Conservation (phyloP, 2,329 filamentous ascomycete species). For the Penicillium brasilianum region DNA sequence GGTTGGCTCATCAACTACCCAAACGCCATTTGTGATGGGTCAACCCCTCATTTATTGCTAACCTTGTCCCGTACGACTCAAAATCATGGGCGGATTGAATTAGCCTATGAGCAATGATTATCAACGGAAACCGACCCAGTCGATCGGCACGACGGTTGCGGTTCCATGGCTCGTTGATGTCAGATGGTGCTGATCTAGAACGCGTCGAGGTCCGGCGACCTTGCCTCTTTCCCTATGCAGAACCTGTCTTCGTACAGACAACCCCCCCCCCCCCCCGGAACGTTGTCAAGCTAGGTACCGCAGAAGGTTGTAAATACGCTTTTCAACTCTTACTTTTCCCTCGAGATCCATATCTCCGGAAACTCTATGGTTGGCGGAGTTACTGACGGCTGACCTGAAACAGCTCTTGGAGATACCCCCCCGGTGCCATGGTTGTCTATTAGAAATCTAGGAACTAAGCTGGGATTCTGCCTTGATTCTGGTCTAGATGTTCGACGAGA, state of each 20-base stretch:
- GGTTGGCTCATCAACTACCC: neutral
- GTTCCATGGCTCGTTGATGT: constrained; percentile 20
- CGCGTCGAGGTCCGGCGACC: neutral
- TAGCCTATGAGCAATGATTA: neutral
- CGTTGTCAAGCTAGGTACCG: too few relatives aligned
- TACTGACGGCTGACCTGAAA: neutral
- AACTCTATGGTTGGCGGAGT: neutral
- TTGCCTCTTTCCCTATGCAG: neutral
- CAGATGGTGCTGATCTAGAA: constrained; percentile 17
- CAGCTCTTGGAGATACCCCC: neutral
- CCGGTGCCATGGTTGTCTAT: neutral
- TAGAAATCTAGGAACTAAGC: constrained; percentile 1
- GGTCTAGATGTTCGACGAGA: neutral
- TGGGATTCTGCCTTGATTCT: constrained; percentile 1
- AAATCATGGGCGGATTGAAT: neutral
- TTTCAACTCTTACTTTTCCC: neutral
- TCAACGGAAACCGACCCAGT: neutral
- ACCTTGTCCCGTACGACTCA: neutral
- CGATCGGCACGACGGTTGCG: constrained; percentile 2
- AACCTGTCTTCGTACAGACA: too few relatives aligned
- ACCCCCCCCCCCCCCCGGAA: too few relatives aligned
- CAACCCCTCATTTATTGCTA: neutral
- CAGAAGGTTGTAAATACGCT: neutral
- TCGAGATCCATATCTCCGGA: neutral
- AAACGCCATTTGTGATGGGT: neutral